These are phyloP conservation scores for Tricladium varicosporioides DNA, from an alignment of 2,329 filamentous ascomycete species.

Conservation along the genomic window DNA sequence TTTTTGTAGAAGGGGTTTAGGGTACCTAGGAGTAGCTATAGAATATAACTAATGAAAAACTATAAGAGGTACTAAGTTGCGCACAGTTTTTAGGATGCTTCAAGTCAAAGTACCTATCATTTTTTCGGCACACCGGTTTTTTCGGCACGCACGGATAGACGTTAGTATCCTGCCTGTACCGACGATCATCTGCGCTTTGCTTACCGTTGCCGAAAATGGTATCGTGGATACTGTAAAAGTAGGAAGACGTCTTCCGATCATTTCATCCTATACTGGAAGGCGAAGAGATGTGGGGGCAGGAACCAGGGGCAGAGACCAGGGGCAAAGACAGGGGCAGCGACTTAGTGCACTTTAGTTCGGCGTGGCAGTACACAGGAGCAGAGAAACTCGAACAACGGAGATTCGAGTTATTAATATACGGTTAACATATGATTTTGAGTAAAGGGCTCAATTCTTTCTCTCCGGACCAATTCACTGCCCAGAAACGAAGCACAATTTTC, in stretches of 20 bases:
- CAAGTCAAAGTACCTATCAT: too few species aligned
- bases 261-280: not conserved
- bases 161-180: not conserved
- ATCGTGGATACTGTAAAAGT: not conserved
- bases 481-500: not conserved
- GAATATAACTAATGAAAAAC: too few species aligned
- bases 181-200: too few species aligned
- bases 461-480: not conserved
- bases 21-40: too few species aligned
- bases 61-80: too few species aligned
- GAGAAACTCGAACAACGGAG: not conserved
- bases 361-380: not conserved
- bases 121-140: too few species aligned
- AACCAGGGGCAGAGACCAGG: not conserved
- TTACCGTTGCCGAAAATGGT: not conserved
- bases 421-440: not conserved
- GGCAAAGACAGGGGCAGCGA: not conserved
- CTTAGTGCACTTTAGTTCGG: not conserved
- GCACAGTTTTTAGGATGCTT: too few species aligned
- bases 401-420: not conserved
- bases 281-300: not conserved
- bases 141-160: too few species aligned
- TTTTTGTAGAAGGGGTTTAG: too few species aligned
- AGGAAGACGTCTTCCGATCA: conserved; percentile 1
- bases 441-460: not conserved